Evolutionary conservation across 208 protist genomes (phyloP), one percentile per base, ranked within the genome.

Genomic region (Trypanosomatidae sp.): DNA sequence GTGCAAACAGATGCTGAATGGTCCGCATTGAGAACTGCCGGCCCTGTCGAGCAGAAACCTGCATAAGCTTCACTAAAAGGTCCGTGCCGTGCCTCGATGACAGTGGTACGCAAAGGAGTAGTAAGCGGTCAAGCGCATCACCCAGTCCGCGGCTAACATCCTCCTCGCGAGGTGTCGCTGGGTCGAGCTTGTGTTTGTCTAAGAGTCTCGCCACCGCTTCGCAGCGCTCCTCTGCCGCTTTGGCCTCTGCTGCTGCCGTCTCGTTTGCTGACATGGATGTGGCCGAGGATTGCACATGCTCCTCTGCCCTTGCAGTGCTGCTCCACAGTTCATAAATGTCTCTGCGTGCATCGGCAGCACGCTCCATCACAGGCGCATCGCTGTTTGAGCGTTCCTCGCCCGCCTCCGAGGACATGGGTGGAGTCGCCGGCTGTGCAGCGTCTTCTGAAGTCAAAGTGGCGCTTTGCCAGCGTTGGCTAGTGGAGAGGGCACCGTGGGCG

Each of bases 1-100:
- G 88, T 4, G 93, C 82, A 71, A 97, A 97, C 25, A 96, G 71
- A 70, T 97, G 91, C 79, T 97, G 93, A 66, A 97, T 86, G 15
- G 91, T 94, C 13, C 89, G 89, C 58, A 95, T 81, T 12, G 83
- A 87, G n/a, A 96, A 74, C 74, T 90, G 77, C 9, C 89, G 84
- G 33, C 89, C 89, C 44, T 88, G 86, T 0, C 89, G 84, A 6
- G 75, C 87, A 15, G 87, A 81, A 47, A 87, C 69, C 28, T 86
- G 70, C 65, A 96, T 85, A 62, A 94, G 75, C 41, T 60, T 60
- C 77, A 95, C 88, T 15, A 97, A 73, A 41, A 78, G 69, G 36
- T 77, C 81, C 4, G 91, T 87, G 15, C 75, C 71, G 43, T 80
- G 75, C 25, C 70, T 67, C n/a, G 71, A 41, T 22, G 69, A 56